Base-by-base conservation (phyloP, 352 stramenopile genomes). In the Hyaloperonospora arabidopsidis region DNA sequence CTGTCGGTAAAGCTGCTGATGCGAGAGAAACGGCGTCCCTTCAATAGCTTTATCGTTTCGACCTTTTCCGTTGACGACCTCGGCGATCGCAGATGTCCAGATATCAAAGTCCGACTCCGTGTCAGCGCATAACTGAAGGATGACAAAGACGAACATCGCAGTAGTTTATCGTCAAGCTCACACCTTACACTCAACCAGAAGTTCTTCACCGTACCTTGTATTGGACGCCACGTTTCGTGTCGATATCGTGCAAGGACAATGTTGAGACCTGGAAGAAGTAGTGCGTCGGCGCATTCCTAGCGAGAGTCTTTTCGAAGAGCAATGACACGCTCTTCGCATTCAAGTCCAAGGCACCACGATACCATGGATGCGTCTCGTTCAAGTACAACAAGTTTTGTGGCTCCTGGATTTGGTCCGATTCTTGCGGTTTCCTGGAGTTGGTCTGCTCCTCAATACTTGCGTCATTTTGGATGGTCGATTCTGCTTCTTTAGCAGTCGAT, bases 231-330 rank as follows among this genome's bases (percentile, higher is more conserved):
- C 79, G 76, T 43, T 90, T 90, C 7, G 78, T 87, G 22, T 90
- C 83, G 29, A 88, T 86, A 25, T 90, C 76, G 13, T 84, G 74
- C 15, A 93, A 59, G 14, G 75, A 76, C 0, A 89, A 54, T 19
- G 76, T 90, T 14, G 83, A 90, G 0, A 89, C 80, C 57, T 93
- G 83, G 43, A 93, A 93, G 48, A 90, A 90, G 53, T 76, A 90
- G n/a, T 70, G 73, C 17, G 82, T 90, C 23, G 83, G 83, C 1
- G 83, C 79, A 45, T 86, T 89, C 23, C 77, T 72, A 2, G 80
- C 83, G 5, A 89, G 56, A 6, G 76, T 84, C 47, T 90, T 93
- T 56, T 90, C 83, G 35, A 93, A 90, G 8, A 93, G 52, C 17
- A 93, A 61, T 23, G 78, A 93, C 13, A 87, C 78, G 38, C 75